phyloP scores from a whole-genome alignment of 768 basidiomycete species.

The Ramaria sp. region DNA sequence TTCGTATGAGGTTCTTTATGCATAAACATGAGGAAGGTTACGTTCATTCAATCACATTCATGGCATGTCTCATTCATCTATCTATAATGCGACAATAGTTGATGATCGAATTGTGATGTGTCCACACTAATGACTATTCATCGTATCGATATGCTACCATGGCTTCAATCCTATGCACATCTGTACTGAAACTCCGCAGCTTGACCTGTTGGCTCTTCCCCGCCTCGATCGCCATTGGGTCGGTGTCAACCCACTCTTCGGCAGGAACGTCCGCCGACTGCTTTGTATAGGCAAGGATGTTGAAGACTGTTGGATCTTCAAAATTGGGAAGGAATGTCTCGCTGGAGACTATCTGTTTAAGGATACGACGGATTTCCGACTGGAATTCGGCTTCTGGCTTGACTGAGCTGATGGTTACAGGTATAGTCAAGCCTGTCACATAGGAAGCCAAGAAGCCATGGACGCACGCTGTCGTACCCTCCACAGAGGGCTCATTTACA shows the following conservation, averaged over 20 bases:
- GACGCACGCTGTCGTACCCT: slow-evolving; percentile 40
- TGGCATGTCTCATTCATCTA: background rate
- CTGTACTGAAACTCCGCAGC: slow-evolving; percentile 92
- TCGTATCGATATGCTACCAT: slow-evolving; percentile 97
- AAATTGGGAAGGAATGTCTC: slow-evolving; percentile 95
- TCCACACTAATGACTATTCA: slow-evolving; percentile 31
- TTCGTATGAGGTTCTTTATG: background rate
- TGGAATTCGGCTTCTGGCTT: slow-evolving; percentile 87
- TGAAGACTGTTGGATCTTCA: slow-evolving; percentile 93
- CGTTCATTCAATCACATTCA: background rate
- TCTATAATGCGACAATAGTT: background rate
- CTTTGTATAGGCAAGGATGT: slow-evolving; percentile 91
- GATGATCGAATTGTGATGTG: background rate
- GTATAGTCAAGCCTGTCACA: slow-evolving; percentile 8
- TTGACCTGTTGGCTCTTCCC: slow-evolving; percentile 91
- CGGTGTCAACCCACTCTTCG: slow-evolving; percentile 93
- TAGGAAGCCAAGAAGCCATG: slow-evolving; percentile 3
- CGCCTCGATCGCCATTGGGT: slow-evolving; percentile 85
- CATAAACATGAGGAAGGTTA: background rate
- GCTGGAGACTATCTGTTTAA: slow-evolving; percentile 96
- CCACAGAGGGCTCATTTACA: slow-evolving; percentile 54
- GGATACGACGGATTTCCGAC: slow-evolving; percentile 92
- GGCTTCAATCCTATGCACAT: slow-evolving; percentile 94
- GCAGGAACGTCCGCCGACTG: slow-evolving; percentile 87
- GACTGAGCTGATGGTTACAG: slow-evolving; percentile 29